Evolutionary conservation across 2,329 filamentous ascomycete species (phyloP).

Genomic region (Parasarocladium wereldwijsianum): DNA sequence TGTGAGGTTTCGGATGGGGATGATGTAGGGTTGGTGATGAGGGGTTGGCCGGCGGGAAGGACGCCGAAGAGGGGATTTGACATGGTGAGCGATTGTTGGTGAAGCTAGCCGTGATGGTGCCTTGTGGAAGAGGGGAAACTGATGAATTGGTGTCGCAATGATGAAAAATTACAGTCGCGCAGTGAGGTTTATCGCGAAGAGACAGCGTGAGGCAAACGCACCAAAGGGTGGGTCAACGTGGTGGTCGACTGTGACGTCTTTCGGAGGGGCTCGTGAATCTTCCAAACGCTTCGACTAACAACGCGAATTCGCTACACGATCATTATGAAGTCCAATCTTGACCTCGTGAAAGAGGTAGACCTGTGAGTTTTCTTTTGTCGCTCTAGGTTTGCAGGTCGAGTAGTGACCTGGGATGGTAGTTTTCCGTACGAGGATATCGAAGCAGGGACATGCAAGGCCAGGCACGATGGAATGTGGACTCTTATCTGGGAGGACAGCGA

Average conservation of each 20-base stretch:
- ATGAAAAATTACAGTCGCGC: too few species aligned
- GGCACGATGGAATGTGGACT: constrained; percentile 51
- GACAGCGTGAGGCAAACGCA: too few species aligned
- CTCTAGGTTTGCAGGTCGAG: constrained; percentile 8
- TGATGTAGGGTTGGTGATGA: constrained; percentile 39
- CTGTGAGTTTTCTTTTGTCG: constrained; percentile 23
- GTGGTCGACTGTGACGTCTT: too few species aligned
- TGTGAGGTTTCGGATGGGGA: constrained; percentile 38
- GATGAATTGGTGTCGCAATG: too few species aligned
- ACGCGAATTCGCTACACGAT: too few species aligned
- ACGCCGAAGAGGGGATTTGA: constrained; percentile 39
- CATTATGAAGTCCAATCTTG: constrained; percentile 25
- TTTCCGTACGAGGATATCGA: constrained; percentile 63
- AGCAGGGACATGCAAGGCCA: constrained; percentile 36
- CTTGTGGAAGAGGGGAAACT: background rate
- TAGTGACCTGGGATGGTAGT: constrained; percentile 24
- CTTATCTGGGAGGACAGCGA: constrained; percentile 47
- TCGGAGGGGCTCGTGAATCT: too few species aligned
- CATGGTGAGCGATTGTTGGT: constrained; percentile 14
- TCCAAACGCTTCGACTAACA: too few species aligned
- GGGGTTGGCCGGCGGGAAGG: constrained; percentile 43
- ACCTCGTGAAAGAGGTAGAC: constrained; percentile 39
- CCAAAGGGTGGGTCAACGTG: too few species aligned
- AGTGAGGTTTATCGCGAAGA: too few species aligned
- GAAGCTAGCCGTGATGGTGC: constrained; percentile 1